Evolutionary conservation across 331 rosid species (phyloP), one percentile per base, ranked within the genome.

Genomic region (Pyracantha coccinea): DNA sequence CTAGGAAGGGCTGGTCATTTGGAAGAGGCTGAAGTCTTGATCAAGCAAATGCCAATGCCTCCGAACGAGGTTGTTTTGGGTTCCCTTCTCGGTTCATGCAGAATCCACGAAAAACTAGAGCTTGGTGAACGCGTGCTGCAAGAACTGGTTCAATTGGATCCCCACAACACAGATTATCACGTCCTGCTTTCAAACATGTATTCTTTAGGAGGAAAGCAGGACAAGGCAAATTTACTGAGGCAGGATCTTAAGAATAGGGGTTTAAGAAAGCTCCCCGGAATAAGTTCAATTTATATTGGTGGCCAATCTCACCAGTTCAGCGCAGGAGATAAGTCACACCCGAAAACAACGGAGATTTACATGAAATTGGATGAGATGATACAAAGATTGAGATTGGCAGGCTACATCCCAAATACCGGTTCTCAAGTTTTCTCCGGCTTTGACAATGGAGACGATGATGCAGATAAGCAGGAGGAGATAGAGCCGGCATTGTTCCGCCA

Each of bases 301-400:
- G 90, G 92, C 28, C 81, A 79, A 84, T 83, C 86, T 79, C 89
- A 89, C 75, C 83, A 72, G 81, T 89, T 92, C 86, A 77, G 67
- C 14, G 93, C 97, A 2, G 92, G 96, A 67, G 96, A 89, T 68
- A 91, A 86, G 81, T 88, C 89, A 68, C 96, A 91, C 76, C 77
- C 55, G 0, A 76, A 20, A 75, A 68, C 81, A 28, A 20, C 31
- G 21, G 85, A 86, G 78, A 82, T 89, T 77, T 92, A 92, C 76
- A n/a, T 2, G 13, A 86, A 69, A 80, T 72, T 89, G 72, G 85
- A 85, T 73, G 92, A 85, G 73, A 89, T 89, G 93, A 86, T 92
- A 82, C 68, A 76, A 19, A 77, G 67, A 57, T 74, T 92, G 84
- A 83, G 88, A 80, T 50, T 77, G 68, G 88, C 83, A 12, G 96